A percentile compares a stretch with the other conserved stretches of the same genome.
Conservation (phyloP, 352 stramenopile species). For the Thraustochytrium striatum region DNA sequence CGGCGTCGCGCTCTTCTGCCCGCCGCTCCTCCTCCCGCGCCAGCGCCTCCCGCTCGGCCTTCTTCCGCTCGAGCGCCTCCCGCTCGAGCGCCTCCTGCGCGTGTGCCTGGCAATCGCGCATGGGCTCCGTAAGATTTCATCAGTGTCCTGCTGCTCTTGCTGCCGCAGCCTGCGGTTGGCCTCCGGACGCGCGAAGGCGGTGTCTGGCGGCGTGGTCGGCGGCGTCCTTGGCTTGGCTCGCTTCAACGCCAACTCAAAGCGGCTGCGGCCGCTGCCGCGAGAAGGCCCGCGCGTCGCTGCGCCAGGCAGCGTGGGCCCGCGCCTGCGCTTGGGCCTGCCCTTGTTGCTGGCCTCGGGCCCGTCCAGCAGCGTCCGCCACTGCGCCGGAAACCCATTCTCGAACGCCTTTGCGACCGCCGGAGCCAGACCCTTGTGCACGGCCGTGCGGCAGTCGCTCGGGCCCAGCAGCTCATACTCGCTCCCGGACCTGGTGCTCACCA, state of each 20-base stretch:
- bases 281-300: neutral
- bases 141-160: neutral
- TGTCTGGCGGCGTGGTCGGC: neutral
- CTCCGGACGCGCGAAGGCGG: neutral
- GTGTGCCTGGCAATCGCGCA: neutral
- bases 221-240: neutral
- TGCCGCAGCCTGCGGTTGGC: neutral
- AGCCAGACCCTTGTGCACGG: neutral
- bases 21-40: neutral
- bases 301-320: neutral
- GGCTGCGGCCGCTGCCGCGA: neutral
- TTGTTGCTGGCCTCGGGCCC: neutral
- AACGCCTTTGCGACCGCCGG: neutral
- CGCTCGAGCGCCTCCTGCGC: neutral
- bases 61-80: neutral
- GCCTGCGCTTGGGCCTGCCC: neutral
- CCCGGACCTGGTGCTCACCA: constrained; percentile 8
- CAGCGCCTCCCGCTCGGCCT: neutral
- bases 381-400: neutral
- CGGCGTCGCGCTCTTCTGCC: neutral
- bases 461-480: neutral
- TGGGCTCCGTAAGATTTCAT: neutral
- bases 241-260: neutral
- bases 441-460: neutral
- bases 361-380: neutral